A percentile compares a stretch with the other conserved stretches of the same genome.
Conservation (phyloP, 768 basidiomycete genomes). For the Daedaleopsis nitida region DNA sequence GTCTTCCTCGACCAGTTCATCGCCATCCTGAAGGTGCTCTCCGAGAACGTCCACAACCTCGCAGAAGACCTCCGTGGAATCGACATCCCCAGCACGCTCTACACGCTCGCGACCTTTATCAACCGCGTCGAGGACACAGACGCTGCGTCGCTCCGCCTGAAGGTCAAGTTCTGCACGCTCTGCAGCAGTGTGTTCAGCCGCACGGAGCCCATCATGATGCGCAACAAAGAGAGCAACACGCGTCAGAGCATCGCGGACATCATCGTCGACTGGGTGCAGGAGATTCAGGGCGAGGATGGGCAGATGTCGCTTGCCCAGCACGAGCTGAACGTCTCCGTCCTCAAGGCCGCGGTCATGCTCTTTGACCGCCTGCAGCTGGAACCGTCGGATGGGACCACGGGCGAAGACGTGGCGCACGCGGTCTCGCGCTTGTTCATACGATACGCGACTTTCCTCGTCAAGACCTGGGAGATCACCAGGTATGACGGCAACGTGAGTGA, state of each 20-base stretch:
- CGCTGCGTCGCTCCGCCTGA: constrained; percentile 59
- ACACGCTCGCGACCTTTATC: constrained; percentile 56
- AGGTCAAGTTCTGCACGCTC: constrained; percentile 74
- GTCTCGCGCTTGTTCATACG: constrained; percentile 80
- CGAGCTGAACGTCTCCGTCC: constrained; percentile 74
- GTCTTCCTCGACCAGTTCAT: constrained; percentile 82
- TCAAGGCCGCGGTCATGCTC: constrained; percentile 74
- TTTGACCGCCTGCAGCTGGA: constrained; percentile 74
- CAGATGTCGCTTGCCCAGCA: constrained; percentile 43
- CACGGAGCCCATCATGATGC: constrained; percentile 59
- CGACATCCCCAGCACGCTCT: constrained; percentile 62
- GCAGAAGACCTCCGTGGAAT: constrained; percentile 63
- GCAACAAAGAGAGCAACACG: constrained; percentile 60
- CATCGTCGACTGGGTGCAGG: constrained; percentile 79
- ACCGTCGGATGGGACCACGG: constrained; percentile 53
- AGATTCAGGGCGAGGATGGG: constrained; percentile 35
- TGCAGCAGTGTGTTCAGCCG: constrained; percentile 69
- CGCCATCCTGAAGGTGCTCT: constrained; percentile 70
- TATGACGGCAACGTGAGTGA: constrained; percentile 38
- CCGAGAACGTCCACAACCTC: constrained; percentile 64
- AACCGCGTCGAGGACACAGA: constrained; percentile 52
- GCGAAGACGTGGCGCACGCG: constrained; percentile 67
- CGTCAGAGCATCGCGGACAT: constrained; percentile 76
- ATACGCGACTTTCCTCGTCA: constrained; percentile 68
- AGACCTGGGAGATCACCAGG: constrained; percentile 57